These are phyloP conservation scores for Xylaria sp. DNA, from an alignment of 2,329 filamentous ascomycete genomes.

Conservation along the genomic window DNA sequence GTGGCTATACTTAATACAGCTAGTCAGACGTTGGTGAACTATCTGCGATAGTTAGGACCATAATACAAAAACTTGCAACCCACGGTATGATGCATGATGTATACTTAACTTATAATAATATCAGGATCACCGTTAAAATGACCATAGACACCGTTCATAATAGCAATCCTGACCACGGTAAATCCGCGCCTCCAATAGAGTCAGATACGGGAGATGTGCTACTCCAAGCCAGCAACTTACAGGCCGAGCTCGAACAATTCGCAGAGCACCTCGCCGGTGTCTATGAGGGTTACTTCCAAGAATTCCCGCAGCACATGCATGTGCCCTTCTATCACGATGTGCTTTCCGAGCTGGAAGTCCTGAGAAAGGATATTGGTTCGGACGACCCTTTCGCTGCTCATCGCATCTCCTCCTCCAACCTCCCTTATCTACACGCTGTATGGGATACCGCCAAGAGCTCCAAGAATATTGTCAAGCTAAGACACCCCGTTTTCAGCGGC, in stretches of 20 bases:
- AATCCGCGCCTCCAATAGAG: background rate
- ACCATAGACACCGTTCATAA: background rate
- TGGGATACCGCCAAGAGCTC: conserved; percentile 48
- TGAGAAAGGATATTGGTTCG: conserved; percentile 38
- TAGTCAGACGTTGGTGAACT: background rate
- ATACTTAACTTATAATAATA: no score
- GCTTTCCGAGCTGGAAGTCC: conserved; percentile 38
- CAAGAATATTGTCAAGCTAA: conserved; percentile 45
- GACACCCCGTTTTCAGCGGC: conserved; percentile 43
- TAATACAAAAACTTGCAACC: background rate
- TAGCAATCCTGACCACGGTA: background rate
- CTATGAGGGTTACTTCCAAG: conserved; percentile 45
- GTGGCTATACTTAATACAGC: no score
- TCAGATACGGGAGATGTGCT: conserved; percentile 16
- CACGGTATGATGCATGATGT: no score
- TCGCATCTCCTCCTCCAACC: conserved; percentile 43
- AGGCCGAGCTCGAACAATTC: conserved; percentile 43
- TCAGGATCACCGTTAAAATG: conserved; percentile 6
- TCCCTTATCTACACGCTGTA: conserved; percentile 45
- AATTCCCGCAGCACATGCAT: conserved; percentile 43
- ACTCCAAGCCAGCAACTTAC: conserved; percentile 32
- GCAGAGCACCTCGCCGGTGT: conserved; percentile 40
- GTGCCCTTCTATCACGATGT: conserved; percentile 40
- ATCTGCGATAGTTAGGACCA: background rate
- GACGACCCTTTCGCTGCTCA: conserved; percentile 39